Percentiles rank a stretch among this genome's conserved stretches.
phyloP scores from a whole-genome alignment of 352 stramenopile species.

The Globisporangium iwayamae region DNA sequence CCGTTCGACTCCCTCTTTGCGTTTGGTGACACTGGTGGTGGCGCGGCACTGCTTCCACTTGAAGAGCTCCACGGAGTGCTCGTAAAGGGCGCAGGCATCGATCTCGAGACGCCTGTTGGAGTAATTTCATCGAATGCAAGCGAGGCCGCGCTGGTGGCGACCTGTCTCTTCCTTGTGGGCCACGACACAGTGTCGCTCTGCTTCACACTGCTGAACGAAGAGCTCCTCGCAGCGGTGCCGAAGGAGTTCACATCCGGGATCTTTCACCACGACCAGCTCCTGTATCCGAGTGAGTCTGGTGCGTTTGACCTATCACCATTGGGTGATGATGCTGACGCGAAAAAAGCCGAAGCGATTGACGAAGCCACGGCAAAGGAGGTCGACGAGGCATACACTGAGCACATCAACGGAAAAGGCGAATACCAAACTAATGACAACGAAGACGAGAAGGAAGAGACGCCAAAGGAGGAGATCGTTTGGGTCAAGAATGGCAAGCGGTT shows the following conservation, averaged over 20 bases:
- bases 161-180: slow-evolving; percentile 41
- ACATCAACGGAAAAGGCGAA: slow-evolving; percentile 35
- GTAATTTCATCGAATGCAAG: slow-evolving; percentile 40
- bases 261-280: slow-evolving; percentile 36
- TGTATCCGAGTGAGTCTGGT: slow-evolving; percentile 43
- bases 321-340: background rate
- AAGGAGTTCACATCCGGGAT: slow-evolving; percentile 36
- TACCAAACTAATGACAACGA: slow-evolving; percentile 15
- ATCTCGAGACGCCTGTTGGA: slow-evolving; percentile 31
- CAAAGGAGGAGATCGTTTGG: slow-evolving; percentile 46
- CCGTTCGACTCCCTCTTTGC: slow-evolving; percentile 51
- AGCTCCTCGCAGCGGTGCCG: slow-evolving; percentile 35
- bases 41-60: slow-evolving; percentile 30
- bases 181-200: slow-evolving; percentile 35
- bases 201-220: slow-evolving; percentile 32
- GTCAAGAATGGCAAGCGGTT: slow-evolving; percentile 51
- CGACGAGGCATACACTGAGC: slow-evolving; percentile 41
- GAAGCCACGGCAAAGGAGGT: slow-evolving; percentile 25
- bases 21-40: slow-evolving; percentile 21
- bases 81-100: slow-evolving; percentile 31
- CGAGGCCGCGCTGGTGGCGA: slow-evolving; percentile 65
- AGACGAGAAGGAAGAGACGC: slow-evolving; percentile 16
- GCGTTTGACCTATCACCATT: slow-evolving; percentile 57
- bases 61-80: slow-evolving; percentile 42
- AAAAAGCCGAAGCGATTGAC: slow-evolving; percentile 4